A percentile compares a stretch with the other conserved stretches of the same genome.
These are phyloP conservation scores for Penicillium decumbens DNA, from an alignment of 2,329 filamentous ascomycete genomes.

Conservation along the genomic window DNA sequence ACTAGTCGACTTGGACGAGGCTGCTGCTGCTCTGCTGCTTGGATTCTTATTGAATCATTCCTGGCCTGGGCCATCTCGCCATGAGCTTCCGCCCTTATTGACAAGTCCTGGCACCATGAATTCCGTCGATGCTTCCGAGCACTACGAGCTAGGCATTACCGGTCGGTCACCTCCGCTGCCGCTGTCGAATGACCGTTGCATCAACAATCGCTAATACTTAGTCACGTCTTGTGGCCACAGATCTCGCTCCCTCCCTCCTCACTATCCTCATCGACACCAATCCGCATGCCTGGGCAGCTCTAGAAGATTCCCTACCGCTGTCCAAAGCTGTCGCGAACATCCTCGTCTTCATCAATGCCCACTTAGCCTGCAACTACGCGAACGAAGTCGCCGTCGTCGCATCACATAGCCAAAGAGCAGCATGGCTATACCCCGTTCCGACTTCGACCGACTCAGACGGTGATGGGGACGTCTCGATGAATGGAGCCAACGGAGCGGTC, in stretches of 20 bases:
- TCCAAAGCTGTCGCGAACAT: conserved; percentile 81
- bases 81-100: conserved; percentile 13
- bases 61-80: neutral
- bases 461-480: conserved; percentile 58
- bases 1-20: neutral
- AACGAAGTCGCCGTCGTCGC: conserved; percentile 92
- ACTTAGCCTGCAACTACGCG: conserved; percentile 86
- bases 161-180: conserved; percentile 31
- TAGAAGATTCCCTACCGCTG: conserved; percentile 69
- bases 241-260: conserved; percentile 70
- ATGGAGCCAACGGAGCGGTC: conserved; percentile 36
- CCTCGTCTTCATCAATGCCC: conserved; percentile 94
- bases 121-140: conserved; percentile 58
- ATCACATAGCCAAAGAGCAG: conserved; percentile 77
- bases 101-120: conserved; percentile 51
- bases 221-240: conserved; percentile 29
- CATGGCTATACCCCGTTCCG: conserved; percentile 76
- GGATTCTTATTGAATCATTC: neutral
- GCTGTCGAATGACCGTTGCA: conserved; percentile 1
- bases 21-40: neutral
- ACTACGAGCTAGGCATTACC: conserved; percentile 47
- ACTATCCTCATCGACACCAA: conserved; percentile 94
- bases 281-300: conserved; percentile 83
- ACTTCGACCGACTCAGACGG: conserved; percentile 14
- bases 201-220: neutral